Percentiles rank a stretch among this genome's conserved stretches.
phyloP scores from a whole-genome alignment of 2,329 filamentous ascomycete genomes.

The Xylariaceae sp. region DNA sequence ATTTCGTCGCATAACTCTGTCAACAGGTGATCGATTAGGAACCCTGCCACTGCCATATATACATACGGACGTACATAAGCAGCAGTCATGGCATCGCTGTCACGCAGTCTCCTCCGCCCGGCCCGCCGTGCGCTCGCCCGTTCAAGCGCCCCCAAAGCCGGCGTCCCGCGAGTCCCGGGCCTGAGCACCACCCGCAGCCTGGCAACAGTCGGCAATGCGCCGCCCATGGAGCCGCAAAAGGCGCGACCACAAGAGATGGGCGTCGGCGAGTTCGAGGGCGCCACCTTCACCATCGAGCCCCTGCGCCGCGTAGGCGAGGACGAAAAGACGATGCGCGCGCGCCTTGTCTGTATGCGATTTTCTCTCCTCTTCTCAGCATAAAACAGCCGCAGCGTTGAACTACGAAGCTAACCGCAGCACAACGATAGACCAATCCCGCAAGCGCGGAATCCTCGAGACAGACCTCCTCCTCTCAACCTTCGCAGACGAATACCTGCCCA shows the following conservation, averaged over 20 bases:
- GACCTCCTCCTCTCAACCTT: slow-evolving; percentile 97
- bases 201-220: slow-evolving; percentile 25
- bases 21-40: neutral
- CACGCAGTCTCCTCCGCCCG: slow-evolving; percentile 24
- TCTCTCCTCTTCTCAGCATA: neutral
- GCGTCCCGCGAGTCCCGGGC: slow-evolving; percentile 20
- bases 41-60: neutral
- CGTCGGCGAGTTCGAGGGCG: slow-evolving; percentile 84
- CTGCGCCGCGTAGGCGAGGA: slow-evolving; percentile 80
- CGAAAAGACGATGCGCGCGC: slow-evolving; percentile 77
- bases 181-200: slow-evolving; percentile 17
- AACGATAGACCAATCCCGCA: slow-evolving; percentile 82
- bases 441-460: slow-evolving; percentile 91
- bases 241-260: slow-evolving; percentile 53
- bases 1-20: neutral
- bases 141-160: neutral
- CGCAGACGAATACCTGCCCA: slow-evolving; percentile 69
- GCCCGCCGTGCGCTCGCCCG: slow-evolving; percentile 17
- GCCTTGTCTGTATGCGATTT: slow-evolving; percentile 63
- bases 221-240: slow-evolving; percentile 31
- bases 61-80: neutral
- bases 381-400: neutral
- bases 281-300: slow-evolving; percentile 85
- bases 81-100: slow-evolving; percentile 23
- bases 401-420: slow-evolving; percentile 1